Evolutionary conservation across 2,329 filamentous ascomycete genomes (phyloP).

Genomic region (Penicillium thymicola): DNA sequence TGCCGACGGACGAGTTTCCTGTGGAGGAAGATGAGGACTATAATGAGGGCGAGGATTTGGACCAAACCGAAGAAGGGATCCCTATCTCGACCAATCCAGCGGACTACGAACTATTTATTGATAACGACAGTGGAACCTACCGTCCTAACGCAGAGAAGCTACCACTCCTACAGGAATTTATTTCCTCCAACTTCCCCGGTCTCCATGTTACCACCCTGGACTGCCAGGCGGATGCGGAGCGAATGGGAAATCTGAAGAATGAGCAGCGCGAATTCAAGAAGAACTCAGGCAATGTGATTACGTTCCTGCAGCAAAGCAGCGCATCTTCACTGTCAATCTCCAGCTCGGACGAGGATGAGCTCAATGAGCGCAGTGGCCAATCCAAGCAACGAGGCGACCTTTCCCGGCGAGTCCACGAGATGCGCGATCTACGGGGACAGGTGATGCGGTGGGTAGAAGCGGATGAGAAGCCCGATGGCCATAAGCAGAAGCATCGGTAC

Average conservation of each 20-base stretch:
- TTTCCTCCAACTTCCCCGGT: conserved; percentile 71
- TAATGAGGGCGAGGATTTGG: conserved; percentile 43
- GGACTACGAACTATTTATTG: conserved; percentile 82
- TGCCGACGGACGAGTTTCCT: conserved; percentile 35
- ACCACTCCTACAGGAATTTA: conserved; percentile 66
- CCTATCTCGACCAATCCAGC: conserved; percentile 50
- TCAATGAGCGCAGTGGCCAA: conserved; percentile 44
- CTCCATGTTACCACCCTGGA: conserved; percentile 71
- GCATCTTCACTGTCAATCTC: conserved; percentile 49
- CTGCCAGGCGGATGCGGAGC: conserved; percentile 68
- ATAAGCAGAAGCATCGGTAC: conserved; percentile 20
- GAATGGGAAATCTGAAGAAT: conserved; percentile 70
- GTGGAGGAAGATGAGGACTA: conserved; percentile 29
- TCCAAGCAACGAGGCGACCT: conserved; percentile 29
- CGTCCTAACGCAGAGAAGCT: conserved; percentile 76
- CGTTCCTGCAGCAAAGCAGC: conserved; percentile 54
- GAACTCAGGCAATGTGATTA: conserved; percentile 51
- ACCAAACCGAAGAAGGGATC: conserved; percentile 17
- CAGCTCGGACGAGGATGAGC: conserved; percentile 57
- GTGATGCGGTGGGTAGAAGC: conserved; percentile 36
- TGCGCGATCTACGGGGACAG: conserved; percentile 39
- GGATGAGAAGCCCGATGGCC: conserved; percentile 23
- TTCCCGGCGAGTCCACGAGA: conserved; percentile 31
- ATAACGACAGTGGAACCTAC: conserved; percentile 94
- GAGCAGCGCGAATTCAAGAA: conserved; percentile 74